Base-by-base conservation (phyloP, 2,329 filamentous ascomycete genomes). In the Beauveria asiatica region DNA sequence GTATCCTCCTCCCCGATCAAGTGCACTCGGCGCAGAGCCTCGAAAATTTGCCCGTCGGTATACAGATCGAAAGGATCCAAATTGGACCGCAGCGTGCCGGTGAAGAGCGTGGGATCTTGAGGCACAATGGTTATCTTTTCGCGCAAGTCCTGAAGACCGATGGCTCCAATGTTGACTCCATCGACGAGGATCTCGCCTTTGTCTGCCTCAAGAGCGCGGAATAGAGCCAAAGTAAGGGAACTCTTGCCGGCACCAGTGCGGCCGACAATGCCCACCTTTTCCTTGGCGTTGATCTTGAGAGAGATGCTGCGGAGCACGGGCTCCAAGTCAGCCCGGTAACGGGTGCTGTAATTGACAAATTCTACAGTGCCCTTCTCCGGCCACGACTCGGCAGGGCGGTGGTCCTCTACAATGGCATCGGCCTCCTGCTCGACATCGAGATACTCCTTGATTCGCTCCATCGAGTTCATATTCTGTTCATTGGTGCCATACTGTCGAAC, bases 401-500 rank as follows among this genome's bases (percentile, higher is more conserved):
- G 89, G 62, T 93, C 85, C 59, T 91, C 85, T 45, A 96, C 83
- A 45, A 96, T 78, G 1, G 89, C 80, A 0, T 83, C 79, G 1
- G 94, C 92, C 75, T 99, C 94, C 72, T 97, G 93, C 67, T 97
- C 93, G 1, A 99, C 89, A 49, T 97, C 91, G 41, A 97, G 83
- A 70, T 97, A 99, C 72, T 99, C 94, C 77, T 96, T 95, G 70
- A 99, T 88, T 69, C 94, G 90, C 75, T 99, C 94, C 53, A 97
- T 92, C 3, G 93, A 93, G 75, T 99, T 99, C 94, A 99, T 97
- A 75, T 97, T 97, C 74, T 99, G 94, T 75, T 99, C 94, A 69
- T 97, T 97, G 70, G 90, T 85, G 0, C 92, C 88, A 72, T 99
- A 99, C 16, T 97, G 81, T 51, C 94, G 87, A 33, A 99, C 92